These are phyloP conservation scores for Spatholobus suberectus DNA, from an alignment of 306 rosid genomes.

Conservation along the genomic window DNA sequence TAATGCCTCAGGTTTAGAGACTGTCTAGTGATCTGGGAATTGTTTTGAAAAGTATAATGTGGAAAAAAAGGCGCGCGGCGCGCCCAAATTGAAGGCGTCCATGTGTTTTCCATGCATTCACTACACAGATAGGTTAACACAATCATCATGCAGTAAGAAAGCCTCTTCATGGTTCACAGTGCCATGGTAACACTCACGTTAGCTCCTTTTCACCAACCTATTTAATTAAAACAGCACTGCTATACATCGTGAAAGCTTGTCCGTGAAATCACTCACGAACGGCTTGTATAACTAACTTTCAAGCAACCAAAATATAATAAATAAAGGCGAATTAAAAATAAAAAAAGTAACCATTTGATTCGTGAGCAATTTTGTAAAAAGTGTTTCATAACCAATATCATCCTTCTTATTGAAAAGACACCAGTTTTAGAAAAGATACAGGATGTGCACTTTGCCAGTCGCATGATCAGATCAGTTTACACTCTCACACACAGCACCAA, in stretches of 20 bases:
- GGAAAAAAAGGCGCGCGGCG: neutral
- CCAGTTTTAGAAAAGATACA: neutral
- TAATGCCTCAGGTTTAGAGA: neutral
- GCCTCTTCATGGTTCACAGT: neutral
- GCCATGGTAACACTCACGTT: slow-evolving; percentile 1
- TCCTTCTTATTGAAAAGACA: neutral
- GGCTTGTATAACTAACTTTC: neutral
- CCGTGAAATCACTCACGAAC: neutral
- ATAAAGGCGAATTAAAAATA: neutral
- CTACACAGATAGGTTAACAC: neutral
- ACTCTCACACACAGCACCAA: slow-evolving; percentile 9
- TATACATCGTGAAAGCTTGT: neutral
- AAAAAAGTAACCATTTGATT: neutral
- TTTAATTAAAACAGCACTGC: neutral
- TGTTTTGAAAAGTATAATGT: neutral
- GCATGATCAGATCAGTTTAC: neutral
- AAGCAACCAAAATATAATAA: neutral
- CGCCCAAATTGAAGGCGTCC: neutral
- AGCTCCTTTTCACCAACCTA: neutral
- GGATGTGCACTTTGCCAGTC: neutral
- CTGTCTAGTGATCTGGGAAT: neutral
- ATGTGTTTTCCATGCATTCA: neutral
- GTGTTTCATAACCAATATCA: neutral
- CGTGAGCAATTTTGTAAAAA: neutral
- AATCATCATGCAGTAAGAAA: neutral